Base-by-base conservation (phyloP, 768 basidiomycete genomes). In the Mycena rosella region DNA sequence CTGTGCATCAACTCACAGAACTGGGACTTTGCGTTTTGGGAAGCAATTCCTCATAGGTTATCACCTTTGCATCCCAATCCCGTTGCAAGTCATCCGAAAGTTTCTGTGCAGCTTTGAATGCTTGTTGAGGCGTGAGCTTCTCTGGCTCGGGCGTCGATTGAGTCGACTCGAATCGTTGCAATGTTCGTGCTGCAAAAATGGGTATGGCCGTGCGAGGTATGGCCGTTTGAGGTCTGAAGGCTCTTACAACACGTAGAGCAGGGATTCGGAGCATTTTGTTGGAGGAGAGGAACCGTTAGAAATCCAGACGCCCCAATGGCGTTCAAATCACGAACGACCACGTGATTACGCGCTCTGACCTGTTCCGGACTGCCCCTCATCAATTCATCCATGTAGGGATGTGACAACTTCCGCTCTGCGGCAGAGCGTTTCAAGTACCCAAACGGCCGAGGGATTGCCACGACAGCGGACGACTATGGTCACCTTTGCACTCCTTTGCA, bases 41-140 rank as follows among this genome's bases (percentile, higher is more conserved):
- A 74, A 97, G 92, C 34, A 99, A 80, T 69, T 95, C 88, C 36
- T 92, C 91, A 75, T 97, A 98, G 0, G 85, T 83, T 58, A 98
- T 79, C 26, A 89, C 81, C 45, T 87, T 88, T 18, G 89, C 86
- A 71, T 87, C 89, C 96, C 96, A 97, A 71, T 95, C 93, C 69
- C 86, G 82, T 74, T 88, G 89, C 65, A 81, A 74, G 68, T 83
- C 80, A 62, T 86, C 80, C 18, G 75, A 68, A 26, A 71, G 75
- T 53, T 86, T 77, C 26, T 76, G 72, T 15, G 76, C 78, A 11
- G 72, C 80, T 70, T 81, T 84, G 65, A 71, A 75, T 10, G 74
- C 7, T 20, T 51, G 22, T 30, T 51, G 76, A 27, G 74, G 51
- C 5, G 47, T 36, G 15, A 60, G 65, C 63, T 80, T 65, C 60